Evolutionary conservation across 1,284 basidiomycete species (phyloP).

Genomic region (Ganoderma lucidum): DNA sequence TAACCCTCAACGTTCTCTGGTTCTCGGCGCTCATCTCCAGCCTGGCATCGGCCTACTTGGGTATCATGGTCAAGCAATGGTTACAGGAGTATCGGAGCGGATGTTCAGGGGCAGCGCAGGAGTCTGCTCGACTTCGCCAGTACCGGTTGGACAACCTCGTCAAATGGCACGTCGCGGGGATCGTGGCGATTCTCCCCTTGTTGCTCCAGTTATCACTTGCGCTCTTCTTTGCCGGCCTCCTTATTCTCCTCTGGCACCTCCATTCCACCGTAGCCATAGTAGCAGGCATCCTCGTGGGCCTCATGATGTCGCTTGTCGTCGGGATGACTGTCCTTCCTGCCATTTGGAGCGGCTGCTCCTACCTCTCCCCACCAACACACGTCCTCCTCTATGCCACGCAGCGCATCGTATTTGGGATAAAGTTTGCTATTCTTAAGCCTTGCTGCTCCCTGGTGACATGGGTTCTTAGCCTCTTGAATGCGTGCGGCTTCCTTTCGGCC

Average conservation of each 20-base stretch:
- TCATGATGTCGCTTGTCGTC: conserved; percentile 4
- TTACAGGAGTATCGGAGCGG: conserved; percentile 18
- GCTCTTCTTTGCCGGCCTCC: conserved; percentile 41
- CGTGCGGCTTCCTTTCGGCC: background rate
- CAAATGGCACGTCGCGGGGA: conserved; percentile 39
- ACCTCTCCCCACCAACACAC: conserved; percentile 13
- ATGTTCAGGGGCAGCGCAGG: conserved; percentile 11
- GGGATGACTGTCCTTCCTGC: conserved; percentile 14
- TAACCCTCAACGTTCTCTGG: conserved; percentile 23
- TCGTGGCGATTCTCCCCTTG: conserved; percentile 39
- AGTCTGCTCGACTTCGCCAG: conserved; percentile 30
- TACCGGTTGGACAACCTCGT: conserved; percentile 38
- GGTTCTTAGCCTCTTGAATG: no score
- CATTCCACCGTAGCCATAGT: conserved; percentile 15
- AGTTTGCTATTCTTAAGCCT: background rate
- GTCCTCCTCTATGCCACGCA: background rate
- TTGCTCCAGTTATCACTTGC: conserved; percentile 40
- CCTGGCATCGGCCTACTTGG: conserved; percentile 26
- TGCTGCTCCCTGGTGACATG: no score
- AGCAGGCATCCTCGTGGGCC: conserved; percentile 8
- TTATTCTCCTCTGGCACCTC: conserved; percentile 19
- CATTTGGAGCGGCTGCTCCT: conserved; percentile 13
- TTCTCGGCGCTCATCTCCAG: conserved; percentile 32
- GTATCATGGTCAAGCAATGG: conserved; percentile 27
- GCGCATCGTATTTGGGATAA: background rate